These are phyloP conservation scores for Lentinula boryana DNA, from an alignment of 768 basidiomycete species.

Conservation along the genomic window DNA sequence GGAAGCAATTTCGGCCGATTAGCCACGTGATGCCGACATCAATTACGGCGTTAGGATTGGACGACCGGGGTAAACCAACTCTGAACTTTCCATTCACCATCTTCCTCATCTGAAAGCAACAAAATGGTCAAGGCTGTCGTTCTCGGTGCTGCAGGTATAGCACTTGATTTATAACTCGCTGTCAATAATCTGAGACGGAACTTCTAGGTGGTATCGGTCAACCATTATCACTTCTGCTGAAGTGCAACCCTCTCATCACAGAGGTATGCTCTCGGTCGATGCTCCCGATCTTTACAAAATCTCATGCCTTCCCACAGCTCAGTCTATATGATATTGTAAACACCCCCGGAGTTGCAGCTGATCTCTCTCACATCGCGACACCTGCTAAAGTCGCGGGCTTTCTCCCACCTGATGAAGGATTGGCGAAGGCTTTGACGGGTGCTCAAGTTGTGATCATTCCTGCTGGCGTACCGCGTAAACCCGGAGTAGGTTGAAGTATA, in stretches of 20 bases:
- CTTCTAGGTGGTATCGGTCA: constrained; percentile 89
- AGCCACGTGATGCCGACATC: background rate
- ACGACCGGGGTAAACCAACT: background rate
- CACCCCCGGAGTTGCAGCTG: constrained; percentile 94
- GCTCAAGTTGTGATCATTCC: constrained; percentile 93
- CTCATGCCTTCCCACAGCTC: constrained; percentile 41
- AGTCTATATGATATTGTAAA: constrained; percentile 94
- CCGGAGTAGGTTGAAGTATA: constrained; percentile 56
- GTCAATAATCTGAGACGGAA: background rate
- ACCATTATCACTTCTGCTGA: constrained; percentile 89
- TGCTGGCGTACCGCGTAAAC: constrained; percentile 94
- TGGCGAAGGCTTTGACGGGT: constrained; percentile 76
- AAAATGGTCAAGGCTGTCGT: constrained; percentile 74
- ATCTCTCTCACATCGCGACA: constrained; percentile 91
- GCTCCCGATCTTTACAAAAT: background rate
- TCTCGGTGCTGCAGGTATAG: constrained; percentile 87
- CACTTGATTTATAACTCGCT: constrained; percentile 9
- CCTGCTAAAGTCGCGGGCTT: constrained; percentile 81
- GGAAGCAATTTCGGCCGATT: background rate
- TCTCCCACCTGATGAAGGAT: constrained; percentile 72
- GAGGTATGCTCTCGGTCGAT: constrained; percentile 36
- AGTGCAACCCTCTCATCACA: constrained; percentile 76
- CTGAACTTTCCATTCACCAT: background rate
- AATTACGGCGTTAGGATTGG: background rate
- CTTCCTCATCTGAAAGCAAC: background rate